Percentiles rank a stretch among this genome's conserved stretches.
Conservation (phyloP, 805 yeast species). For the Candida sphagnicola region DNA sequence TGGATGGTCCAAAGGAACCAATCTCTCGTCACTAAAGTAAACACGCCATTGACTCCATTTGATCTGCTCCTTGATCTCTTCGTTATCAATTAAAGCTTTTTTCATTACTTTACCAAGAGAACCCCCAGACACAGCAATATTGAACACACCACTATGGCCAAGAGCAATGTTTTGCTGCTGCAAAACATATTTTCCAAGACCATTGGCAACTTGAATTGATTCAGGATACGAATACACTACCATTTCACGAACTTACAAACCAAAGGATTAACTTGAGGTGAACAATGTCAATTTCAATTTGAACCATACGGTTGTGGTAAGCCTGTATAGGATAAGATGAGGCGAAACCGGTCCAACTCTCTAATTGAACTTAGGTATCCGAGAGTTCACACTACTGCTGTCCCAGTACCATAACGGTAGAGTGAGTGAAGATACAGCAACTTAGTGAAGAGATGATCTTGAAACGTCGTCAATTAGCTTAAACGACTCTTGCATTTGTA, state of each 20-base stretch:
- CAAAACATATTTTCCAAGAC: conserved; percentile 63
- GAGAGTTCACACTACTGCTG: too few species aligned
- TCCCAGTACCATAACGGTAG: too few species aligned
- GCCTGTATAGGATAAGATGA: too few species aligned
- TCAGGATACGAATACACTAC: conserved; percentile 48
- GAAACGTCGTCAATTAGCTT: too few species aligned
- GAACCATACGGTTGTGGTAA: too few species aligned
- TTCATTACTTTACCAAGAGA: conserved; percentile 74
- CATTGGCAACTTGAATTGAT: conserved; percentile 56
- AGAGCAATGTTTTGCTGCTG: conserved; percentile 61
- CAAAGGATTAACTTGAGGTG: too few species aligned
- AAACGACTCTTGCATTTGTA: too few species aligned
- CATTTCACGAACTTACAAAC: conserved; percentile 14
- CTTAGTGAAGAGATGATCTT: too few species aligned
- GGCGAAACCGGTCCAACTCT: too few species aligned
- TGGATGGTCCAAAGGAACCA: conserved; percentile 75
- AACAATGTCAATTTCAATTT: too few species aligned
- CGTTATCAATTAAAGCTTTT: conserved; percentile 61
- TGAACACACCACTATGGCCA: conserved; percentile 44
- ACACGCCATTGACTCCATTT: conserved; percentile 77
- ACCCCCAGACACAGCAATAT: conserved; percentile 87
- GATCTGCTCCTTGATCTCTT: conserved; percentile 38
- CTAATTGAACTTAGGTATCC: too few species aligned
- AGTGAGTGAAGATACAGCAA: too few species aligned
- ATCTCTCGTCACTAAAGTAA: conserved; percentile 86